A percentile compares a stretch with the other conserved stretches of the same genome.
phyloP scores from a whole-genome alignment of 2,329 filamentous ascomycete genomes.

The Xylariaceae sp. region DNA sequence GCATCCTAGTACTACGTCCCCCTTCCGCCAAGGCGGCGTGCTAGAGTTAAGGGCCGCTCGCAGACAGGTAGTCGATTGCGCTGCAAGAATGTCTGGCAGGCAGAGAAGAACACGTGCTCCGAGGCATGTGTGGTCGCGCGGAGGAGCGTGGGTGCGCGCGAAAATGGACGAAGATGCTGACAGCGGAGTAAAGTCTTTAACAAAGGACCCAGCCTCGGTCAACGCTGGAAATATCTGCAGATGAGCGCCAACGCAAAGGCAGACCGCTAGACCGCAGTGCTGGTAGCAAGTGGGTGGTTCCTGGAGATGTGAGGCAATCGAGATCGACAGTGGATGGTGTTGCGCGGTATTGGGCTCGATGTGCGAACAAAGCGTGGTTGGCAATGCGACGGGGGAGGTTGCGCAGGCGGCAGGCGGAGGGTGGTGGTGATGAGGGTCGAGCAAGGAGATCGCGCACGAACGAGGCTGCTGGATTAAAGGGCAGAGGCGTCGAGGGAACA shows the following conservation, averaged over 20 bases:
- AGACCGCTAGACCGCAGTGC: neutral
- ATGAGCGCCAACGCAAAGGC: neutral
- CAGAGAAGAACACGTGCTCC: conserved; percentile 10
- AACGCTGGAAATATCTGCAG: neutral
- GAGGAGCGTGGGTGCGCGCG: conserved; percentile 4
- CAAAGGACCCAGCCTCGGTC: no score
- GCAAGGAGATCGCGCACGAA: no score
- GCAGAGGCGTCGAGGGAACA: no score
- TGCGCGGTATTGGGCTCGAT: neutral
- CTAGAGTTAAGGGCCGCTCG: conserved; percentile 10
- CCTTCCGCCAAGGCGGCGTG: conserved; percentile 32
- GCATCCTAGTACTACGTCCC: conserved; percentile 40
- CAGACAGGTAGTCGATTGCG: conserved; percentile 5
- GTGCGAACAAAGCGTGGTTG: no score
- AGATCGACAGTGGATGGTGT: neutral
- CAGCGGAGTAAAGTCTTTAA: no score
- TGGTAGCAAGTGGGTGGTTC: no score
- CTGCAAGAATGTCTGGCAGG: conserved; percentile 4
- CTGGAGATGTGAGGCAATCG: neutral
- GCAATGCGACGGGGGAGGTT: no score
- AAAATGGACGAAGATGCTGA: no score
- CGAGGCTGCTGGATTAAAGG: no score
- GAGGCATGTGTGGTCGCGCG: conserved; percentile 16
- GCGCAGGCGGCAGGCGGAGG: no score
- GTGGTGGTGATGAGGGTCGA: no score